Evolutionary conservation across 176 grass and related monocot genomes (phyloP).

Genomic region (Pontederia crassipes): DNA sequence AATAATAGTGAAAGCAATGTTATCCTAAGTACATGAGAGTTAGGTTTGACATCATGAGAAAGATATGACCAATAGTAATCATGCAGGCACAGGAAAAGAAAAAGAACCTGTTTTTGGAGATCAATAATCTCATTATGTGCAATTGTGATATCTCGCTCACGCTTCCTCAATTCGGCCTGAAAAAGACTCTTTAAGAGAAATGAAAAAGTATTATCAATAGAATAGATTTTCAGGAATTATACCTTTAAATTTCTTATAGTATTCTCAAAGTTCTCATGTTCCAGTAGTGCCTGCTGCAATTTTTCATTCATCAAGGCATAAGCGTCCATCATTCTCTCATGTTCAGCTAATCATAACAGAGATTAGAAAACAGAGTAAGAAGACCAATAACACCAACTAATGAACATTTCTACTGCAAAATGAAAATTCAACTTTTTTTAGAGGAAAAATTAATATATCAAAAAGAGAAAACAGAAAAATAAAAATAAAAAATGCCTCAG

Average conservation of each 20-base stretch:
- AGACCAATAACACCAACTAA: conserved; percentile 5
- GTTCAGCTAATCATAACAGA: conserved; percentile 45
- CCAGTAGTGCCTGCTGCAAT: conserved; percentile 80
- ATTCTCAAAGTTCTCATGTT: conserved; percentile 90
- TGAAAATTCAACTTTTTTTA: no score
- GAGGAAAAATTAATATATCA: no score
- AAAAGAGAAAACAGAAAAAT: no score
- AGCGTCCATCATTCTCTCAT: conserved; percentile 82
- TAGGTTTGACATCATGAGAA: background rate
- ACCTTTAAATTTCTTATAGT: conserved; percentile 82
- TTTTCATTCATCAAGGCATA: conserved; percentile 90
- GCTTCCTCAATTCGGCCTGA: conserved; percentile 72
- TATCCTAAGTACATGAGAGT: no score
- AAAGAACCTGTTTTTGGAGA: conserved; percentile 82
- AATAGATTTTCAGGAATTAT: background rate
- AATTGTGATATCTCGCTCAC: conserved; percentile 57
- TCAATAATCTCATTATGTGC: conserved; percentile 75
- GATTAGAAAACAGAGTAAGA: background rate
- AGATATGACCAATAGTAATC: conserved; percentile 1
- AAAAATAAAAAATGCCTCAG: no score
- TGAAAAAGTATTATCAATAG: background rate
- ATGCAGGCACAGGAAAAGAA: conserved; percentile 2
- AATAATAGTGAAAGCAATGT: no score
- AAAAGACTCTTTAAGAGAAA: conserved; percentile 27
- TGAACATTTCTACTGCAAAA: background rate